phyloP scores from a whole-genome alignment of 495 filamentous ascomycete species.

The Elaphomyces granulatus region DNA sequence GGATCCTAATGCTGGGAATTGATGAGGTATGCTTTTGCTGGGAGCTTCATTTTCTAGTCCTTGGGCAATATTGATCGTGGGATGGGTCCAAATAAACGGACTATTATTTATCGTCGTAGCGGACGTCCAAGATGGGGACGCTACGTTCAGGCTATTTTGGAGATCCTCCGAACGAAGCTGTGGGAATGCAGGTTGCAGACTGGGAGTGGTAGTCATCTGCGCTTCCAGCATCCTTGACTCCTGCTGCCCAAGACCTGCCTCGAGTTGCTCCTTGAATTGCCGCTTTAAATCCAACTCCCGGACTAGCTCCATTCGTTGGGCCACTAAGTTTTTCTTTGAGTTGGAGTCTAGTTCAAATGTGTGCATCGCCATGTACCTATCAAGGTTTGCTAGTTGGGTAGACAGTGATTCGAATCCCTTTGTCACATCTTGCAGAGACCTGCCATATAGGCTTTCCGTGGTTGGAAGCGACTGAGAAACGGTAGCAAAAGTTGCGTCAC shows the following conservation, averaged over 20 bases:
- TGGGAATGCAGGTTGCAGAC: not conserved
- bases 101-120: not conserved
- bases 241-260: slow-evolving; percentile 9
- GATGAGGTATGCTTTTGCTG: not conserved
- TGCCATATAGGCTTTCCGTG: slow-evolving; percentile 3
- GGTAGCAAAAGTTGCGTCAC: slow-evolving; percentile 4
- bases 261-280: slow-evolving; percentile 21
- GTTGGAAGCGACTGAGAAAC: slow-evolving; percentile 5
- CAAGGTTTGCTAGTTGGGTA: slow-evolving; percentile 19
- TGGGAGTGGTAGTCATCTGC: not conserved
- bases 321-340: slow-evolving; percentile 20
- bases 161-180: not conserved
- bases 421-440: slow-evolving; percentile 13
- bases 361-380: slow-evolving; percentile 27
- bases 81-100: not conserved
- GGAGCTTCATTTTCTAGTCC: not conserved
- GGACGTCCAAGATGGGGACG: not conserved
- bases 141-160: not conserved
- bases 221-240: slow-evolving; percentile 1
- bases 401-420: slow-evolving; percentile 18
- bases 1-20: not conserved
- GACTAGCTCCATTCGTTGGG: slow-evolving; percentile 23
- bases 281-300: slow-evolving; percentile 25
- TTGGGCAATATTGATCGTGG: not conserved
- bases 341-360: slow-evolving; percentile 21